Evolutionary conservation across 192 early-diverging fungal genomes (phyloP).

Genomic region (Globomyces pollinis-pini): DNA sequence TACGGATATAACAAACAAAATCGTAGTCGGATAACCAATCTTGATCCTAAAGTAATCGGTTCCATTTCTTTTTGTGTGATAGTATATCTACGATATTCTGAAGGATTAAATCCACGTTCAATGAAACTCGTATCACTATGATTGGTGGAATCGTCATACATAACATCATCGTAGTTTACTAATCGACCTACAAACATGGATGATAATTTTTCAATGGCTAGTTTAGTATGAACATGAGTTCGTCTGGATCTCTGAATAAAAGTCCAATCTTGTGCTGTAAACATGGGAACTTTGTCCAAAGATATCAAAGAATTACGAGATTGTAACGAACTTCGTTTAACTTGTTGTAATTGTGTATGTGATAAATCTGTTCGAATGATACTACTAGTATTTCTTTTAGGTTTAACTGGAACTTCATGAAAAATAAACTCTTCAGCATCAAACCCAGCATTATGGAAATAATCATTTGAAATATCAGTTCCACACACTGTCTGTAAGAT

Average conservation of each 20-base stretch:
- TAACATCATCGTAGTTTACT: not conserved
- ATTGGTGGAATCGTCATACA: not conserved
- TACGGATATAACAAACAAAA: constrained; percentile 34
- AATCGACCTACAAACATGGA: constrained; percentile 22
- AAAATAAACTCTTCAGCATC: constrained; percentile 31
- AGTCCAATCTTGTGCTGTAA: constrained; percentile 12
- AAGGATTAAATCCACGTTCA: constrained; percentile 17
- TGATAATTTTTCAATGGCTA: constrained; percentile 18
- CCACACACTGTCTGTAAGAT: constrained; percentile 35
- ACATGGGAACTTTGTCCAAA: not conserved
- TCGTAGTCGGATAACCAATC: constrained; percentile 16
- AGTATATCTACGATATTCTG: constrained; percentile 38
- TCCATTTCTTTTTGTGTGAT: constrained; percentile 15
- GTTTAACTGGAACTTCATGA: not conserved
- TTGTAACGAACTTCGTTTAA: not conserved
- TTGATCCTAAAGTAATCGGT: not conserved
- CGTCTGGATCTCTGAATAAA: constrained; percentile 14
- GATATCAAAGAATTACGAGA: not conserved
- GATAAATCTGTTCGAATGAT: not conserved
- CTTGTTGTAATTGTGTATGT: not conserved
- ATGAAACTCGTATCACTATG: not conserved
- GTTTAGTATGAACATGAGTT: constrained; percentile 22
- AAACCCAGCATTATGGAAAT: constrained; percentile 27
- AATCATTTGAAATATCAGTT: constrained; percentile 39
- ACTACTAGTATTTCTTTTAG: not conserved